A percentile compares a stretch with the other conserved stretches of the same genome.
Conservation (phyloP, 768 basidiomycete species). For the Kwoniella botswanensis region DNA sequence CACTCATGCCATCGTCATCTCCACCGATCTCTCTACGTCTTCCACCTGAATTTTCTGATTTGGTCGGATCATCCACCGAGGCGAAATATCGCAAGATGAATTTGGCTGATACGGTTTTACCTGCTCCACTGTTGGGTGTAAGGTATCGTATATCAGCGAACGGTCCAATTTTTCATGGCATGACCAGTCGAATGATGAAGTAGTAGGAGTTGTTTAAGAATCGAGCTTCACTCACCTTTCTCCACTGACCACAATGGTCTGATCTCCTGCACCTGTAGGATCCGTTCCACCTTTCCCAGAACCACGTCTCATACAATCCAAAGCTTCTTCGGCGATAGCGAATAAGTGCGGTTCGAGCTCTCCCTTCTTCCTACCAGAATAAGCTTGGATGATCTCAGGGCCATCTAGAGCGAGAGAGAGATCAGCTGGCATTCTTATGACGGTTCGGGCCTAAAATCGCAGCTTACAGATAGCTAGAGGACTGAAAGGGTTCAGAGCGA, state of each 20-base stretch:
- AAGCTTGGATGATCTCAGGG: slow-evolving; percentile 95
- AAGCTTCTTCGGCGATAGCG: slow-evolving; percentile 98
- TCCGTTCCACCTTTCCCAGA: slow-evolving; percentile 55
- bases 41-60: slow-evolving; percentile 71
- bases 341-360: slow-evolving; percentile 97
- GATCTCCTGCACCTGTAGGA: slow-evolving; percentile 76
- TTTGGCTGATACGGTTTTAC: slow-evolving; percentile 99
- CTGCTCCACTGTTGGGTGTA: slow-evolving; percentile 75
- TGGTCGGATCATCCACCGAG: slow-evolving; percentile 85
- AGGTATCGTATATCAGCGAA: neutral
- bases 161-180: neutral
- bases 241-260: slow-evolving; percentile 98
- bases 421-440: neutral
- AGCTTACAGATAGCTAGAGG: slow-evolving; percentile 79
- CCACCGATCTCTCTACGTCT: slow-evolving; percentile 63
- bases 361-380: slow-evolving; percentile 86
- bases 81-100: slow-evolving; percentile 99
- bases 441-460: neutral
- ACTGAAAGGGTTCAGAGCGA: slow-evolving; percentile 98
- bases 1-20: slow-evolving; percentile 66
- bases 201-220: neutral
- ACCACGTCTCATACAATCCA: slow-evolving; percentile 88
- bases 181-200: neutral
- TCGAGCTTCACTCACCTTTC: slow-evolving; percentile 71
- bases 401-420: slow-evolving; percentile 63